Percentiles rank a stretch among this genome's conserved stretches.
Conservation (phyloP, 192 early-diverging fungal species). For the Coemansia aciculifera region DNA sequence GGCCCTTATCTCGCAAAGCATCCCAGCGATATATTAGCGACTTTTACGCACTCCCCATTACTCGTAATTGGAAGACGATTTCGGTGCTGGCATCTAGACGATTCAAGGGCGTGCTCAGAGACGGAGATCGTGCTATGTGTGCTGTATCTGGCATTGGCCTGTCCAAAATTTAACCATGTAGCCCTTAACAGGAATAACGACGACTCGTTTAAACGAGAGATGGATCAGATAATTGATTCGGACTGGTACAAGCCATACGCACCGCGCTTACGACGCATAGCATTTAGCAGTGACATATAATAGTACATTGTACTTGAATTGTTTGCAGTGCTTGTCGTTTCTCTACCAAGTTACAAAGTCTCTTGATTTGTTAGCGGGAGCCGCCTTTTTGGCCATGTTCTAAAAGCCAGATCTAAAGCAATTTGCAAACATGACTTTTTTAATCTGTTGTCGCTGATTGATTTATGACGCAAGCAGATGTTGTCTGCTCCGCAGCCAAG, state of each 20-base stretch:
- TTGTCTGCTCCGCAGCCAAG: background rate
- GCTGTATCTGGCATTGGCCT: background rate
- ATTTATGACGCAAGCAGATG: background rate
- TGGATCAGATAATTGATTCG: background rate
- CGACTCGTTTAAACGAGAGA: background rate
- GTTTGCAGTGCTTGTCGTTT: no score
- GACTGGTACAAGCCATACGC: background rate
- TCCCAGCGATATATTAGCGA: background rate
- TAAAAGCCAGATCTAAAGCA: background rate
- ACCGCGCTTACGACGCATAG: background rate
- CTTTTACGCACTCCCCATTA: background rate
- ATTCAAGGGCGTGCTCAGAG: background rate
- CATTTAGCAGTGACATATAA: background rate
- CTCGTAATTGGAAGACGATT: background rate
- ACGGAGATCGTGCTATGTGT: background rate
- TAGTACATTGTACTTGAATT: background rate
- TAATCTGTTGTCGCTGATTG: background rate
- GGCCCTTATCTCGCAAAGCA: background rate
- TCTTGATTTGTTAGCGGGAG: no score
- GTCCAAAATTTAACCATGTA: background rate
- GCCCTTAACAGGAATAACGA: background rate
- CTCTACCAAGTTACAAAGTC: no score
- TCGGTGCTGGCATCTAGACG: background rate
- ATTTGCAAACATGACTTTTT: background rate
- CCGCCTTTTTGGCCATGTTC: no score